Evolutionary conservation across 805 yeast species (phyloP).

Genomic region (Lipomyces kockii): DNA sequence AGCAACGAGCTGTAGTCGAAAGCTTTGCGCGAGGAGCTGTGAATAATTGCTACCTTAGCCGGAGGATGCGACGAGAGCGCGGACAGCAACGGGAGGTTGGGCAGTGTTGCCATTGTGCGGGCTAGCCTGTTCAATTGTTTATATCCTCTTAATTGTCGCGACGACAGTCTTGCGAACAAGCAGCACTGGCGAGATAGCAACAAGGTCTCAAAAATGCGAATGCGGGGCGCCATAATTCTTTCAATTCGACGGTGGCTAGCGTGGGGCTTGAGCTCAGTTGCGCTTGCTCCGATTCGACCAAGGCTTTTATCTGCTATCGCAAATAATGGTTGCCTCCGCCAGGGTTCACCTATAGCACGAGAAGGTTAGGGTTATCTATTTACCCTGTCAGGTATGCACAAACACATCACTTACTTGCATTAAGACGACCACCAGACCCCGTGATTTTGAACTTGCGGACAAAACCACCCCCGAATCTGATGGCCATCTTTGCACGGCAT

Average conservation of each 20-base stretch:
- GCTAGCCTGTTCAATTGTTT: background rate
- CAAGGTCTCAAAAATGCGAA: background rate
- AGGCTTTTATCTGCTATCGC: background rate
- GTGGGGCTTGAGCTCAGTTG: background rate
- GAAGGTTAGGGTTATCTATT: too few species aligned
- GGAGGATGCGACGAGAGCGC: slow-evolving; percentile 37
- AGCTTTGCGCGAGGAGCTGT: slow-evolving; percentile 41
- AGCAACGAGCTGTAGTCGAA: slow-evolving; percentile 43
- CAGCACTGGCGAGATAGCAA: background rate
- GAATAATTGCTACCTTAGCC: slow-evolving; percentile 43
- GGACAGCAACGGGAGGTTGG: slow-evolving; percentile 25
- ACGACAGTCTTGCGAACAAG: background rate
- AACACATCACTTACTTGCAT: too few species aligned
- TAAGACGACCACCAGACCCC: too few species aligned
- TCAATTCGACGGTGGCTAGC: background rate
- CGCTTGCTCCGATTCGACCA: background rate
- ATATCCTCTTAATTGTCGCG: background rate
- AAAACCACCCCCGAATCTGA: too few species aligned
- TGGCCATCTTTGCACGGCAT: too few species aligned
- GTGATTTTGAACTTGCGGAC: too few species aligned
- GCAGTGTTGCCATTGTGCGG: slow-evolving; percentile 21
- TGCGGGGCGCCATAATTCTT: background rate
- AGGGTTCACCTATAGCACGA: too few species aligned
- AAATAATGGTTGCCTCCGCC: too few species aligned
- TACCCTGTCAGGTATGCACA: too few species aligned